phyloP scores from a whole-genome alignment of 2,329 filamentous ascomycete species.

The Blastomyces gilchristii region DNA sequence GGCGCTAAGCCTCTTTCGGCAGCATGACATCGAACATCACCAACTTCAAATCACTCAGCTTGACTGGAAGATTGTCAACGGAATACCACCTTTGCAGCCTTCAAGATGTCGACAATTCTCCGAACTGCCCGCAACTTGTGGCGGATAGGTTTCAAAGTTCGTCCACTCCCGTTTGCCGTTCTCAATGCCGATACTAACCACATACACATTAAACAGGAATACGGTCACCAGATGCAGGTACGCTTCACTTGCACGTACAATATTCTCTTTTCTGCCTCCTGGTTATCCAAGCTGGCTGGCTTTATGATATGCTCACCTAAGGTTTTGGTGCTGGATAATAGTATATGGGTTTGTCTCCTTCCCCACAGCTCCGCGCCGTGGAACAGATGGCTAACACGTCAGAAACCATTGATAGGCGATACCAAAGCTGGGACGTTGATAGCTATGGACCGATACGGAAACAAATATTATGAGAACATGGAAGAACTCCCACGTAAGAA shows the following conservation, averaged over 20 bases:
- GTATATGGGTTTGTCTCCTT: conserved; percentile 33
- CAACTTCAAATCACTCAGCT: neutral
- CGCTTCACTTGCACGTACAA: conserved; percentile 21
- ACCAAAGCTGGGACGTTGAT: conserved; percentile 87
- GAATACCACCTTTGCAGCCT: conserved; percentile 11
- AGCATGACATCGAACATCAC: neutral
- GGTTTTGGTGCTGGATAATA: conserved; percentile 18
- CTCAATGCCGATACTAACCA: conserved; percentile 29
- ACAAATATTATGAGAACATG: conserved; percentile 94
- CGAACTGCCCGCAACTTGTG: conserved; percentile 81
- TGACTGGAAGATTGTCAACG: neutral
- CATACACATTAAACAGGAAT: conserved; percentile 52
- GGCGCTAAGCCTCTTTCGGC: conserved; percentile 15
- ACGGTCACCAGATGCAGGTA: conserved; percentile 87
- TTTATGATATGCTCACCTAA: neutral
- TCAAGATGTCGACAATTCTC: conserved; percentile 78
- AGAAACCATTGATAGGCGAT: conserved; percentile 54
- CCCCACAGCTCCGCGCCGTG: neutral
- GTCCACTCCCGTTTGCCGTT: conserved; percentile 14
- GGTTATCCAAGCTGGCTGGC: conserved; percentile 18
- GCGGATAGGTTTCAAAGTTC: conserved; percentile 78
- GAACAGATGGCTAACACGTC: conserved; percentile 16
- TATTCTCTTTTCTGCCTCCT: conserved; percentile 9
- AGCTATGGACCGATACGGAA: conserved; percentile 79
- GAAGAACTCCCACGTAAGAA: conserved; percentile 76